phyloP scores from a whole-genome alignment of 352 stramenopile genomes.

The Phytophthora constricta region DNA sequence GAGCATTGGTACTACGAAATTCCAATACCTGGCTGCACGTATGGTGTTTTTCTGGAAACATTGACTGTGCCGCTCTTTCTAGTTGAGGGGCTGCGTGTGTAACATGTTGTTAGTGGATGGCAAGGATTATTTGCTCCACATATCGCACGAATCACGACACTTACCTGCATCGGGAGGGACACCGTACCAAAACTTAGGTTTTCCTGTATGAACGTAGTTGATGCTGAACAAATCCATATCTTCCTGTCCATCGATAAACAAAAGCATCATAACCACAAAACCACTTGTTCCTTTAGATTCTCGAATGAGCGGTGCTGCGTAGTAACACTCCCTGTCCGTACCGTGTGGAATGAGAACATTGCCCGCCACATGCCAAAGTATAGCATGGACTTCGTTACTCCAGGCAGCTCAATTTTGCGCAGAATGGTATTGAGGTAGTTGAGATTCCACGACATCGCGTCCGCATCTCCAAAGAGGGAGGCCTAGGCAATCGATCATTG shows the following conservation, averaged over 20 bases:
- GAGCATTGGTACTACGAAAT: background rate
- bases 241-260: conserved; percentile 55
- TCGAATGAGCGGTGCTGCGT: background rate
- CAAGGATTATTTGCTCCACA: no score
- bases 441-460: conserved; percentile 86
- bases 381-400: conserved; percentile 92
- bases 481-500: conserved; percentile 32
- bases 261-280: background rate
- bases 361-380: conserved; percentile 95
- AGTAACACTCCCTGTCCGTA: conserved; percentile 13
- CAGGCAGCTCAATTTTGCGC: conserved; percentile 77
- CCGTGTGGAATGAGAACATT: conserved; percentile 94
- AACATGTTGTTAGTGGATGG: no score
- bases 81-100: conserved; percentile 57
- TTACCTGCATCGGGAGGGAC: conserved; percentile 78
- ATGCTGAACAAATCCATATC: conserved; percentile 96
- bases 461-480: conserved; percentile 83
- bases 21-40: conserved; percentile 66
- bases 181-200: conserved; percentile 94
- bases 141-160: no score
- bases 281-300: background rate
- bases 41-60: conserved; percentile 90
- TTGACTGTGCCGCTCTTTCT: conserved; percentile 82
- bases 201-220: conserved; percentile 94
- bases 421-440: conserved; percentile 90